Evolutionary conservation across 495 filamentous ascomycete genomes (phyloP).

Genomic region (Hypomontagnella submonticulosa): DNA sequence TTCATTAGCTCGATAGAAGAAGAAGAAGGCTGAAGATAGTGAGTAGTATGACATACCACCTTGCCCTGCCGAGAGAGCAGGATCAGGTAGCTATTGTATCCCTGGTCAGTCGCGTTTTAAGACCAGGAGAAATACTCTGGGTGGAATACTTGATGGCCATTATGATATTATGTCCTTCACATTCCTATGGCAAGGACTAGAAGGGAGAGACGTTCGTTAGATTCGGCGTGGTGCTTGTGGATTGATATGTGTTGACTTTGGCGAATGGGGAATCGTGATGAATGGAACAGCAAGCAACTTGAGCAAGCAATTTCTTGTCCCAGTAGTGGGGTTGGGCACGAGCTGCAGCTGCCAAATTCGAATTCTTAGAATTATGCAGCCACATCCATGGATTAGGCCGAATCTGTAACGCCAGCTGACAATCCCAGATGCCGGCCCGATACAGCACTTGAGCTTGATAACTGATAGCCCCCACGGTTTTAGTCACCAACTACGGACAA

Average conservation of each 20-base stretch:
- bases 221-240: slow-evolving; percentile 19
- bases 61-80: slow-evolving; percentile 97
- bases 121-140: not conserved
- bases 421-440: slow-evolving; percentile 10
- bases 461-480: slow-evolving; percentile 30
- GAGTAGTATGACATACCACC: slow-evolving; percentile 77
- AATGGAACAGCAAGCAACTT: slow-evolving; percentile 13
- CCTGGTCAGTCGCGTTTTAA: slow-evolving; percentile 50
- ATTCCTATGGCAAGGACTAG: slow-evolving; percentile 40
- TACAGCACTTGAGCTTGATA: slow-evolving; percentile 4
- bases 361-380: slow-evolving; percentile 12
- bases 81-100: slow-evolving; percentile 83
- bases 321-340: slow-evolving; percentile 48
- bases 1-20: slow-evolving; percentile 48
- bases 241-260: slow-evolving; percentile 17
- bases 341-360: slow-evolving; percentile 38
- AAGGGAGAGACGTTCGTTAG: slow-evolving; percentile 14
- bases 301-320: slow-evolving; percentile 33
- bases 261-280: slow-evolving; percentile 25
- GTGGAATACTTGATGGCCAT: slow-evolving; percentile 61
- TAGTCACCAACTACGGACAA: slow-evolving; percentile 17
- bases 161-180: slow-evolving; percentile 51
- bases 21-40: slow-evolving; percentile 44
- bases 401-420: not conserved
- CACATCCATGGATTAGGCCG: slow-evolving; percentile 13